phyloP scores from a whole-genome alignment of 345 rosid species.

The Gossypium sturtianum region DNA sequence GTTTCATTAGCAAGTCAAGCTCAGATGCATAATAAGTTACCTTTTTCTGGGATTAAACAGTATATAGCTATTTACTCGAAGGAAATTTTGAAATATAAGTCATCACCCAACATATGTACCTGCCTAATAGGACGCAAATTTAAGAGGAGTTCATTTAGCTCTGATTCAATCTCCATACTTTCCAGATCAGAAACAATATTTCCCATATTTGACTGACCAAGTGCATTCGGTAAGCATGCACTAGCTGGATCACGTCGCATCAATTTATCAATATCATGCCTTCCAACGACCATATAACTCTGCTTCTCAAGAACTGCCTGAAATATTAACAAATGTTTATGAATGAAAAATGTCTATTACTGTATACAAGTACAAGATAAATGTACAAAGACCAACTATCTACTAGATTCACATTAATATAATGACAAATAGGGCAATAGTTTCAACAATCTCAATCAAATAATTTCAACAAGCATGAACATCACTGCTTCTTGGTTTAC shows the following conservation, averaged over 20 bases:
- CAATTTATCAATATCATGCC: slow-evolving; percentile 95
- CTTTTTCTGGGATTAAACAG: neutral
- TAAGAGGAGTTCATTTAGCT: slow-evolving; percentile 65
- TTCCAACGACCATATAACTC: slow-evolving; percentile 94
- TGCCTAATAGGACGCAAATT: slow-evolving; percentile 80
- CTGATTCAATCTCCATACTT: slow-evolving; percentile 49
- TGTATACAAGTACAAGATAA: neutral
- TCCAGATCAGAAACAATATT: slow-evolving; percentile 42
- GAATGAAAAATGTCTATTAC: slow-evolving; percentile 14
- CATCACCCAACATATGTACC: slow-evolving; percentile 34
- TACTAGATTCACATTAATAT: neutral
- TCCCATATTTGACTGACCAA: slow-evolving; percentile 36
- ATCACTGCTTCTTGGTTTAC: neutral
- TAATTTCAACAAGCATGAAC: neutral
- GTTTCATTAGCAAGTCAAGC: neutral
- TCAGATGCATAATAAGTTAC: neutral
- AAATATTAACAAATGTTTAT: slow-evolving; percentile 24
- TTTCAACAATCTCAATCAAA: slow-evolving; percentile 7
- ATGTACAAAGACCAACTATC: neutral
- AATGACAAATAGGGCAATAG: neutral
- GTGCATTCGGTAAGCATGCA: slow-evolving; percentile 55
- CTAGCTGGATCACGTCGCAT: slow-evolving; percentile 81
- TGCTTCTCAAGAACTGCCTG: slow-evolving; percentile 99
- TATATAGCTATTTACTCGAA: neutral
- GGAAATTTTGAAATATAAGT: neutral